Percentiles rank a stretch among this genome's conserved stretches.
phyloP scores from a whole-genome alignment of 768 basidiomycete genomes.

The Podaxis mareebaensis region DNA sequence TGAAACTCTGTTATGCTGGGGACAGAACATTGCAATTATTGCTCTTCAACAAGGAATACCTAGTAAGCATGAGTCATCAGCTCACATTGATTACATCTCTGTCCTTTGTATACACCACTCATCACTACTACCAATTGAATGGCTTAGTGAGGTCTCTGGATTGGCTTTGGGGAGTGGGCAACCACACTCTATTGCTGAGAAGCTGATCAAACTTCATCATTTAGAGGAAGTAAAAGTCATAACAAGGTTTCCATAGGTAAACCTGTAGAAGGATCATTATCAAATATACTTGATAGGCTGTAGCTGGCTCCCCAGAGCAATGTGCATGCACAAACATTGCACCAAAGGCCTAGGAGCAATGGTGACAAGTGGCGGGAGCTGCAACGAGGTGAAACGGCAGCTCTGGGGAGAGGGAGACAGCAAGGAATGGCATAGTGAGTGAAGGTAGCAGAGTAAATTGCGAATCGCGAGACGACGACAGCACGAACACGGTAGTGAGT shows the following conservation, averaged over 20 bases:
- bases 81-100: conserved; percentile 89
- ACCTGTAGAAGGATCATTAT: conserved; percentile 80
- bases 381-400: too few relatives aligned
- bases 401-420: too few relatives aligned
- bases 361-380: too few relatives aligned
- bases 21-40: conserved; percentile 17
- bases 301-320: conserved; percentile 22
- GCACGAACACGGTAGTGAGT: too few relatives aligned
- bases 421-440: too few relatives aligned
- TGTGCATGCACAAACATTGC: too few relatives aligned
- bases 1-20: conserved; percentile 21
- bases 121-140: conserved; percentile 91
- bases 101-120: conserved; percentile 90
- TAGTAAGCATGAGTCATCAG: conserved; percentile 61
- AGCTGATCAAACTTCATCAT: conserved; percentile 79
- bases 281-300: conserved; percentile 36
- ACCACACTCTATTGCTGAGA: conserved; percentile 44
- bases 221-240: conserved; percentile 86
- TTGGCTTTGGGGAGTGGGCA: conserved; percentile 65
- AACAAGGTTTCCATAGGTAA: conserved; percentile 84
- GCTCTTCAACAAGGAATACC: too few relatives aligned
- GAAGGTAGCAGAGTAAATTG: too few relatives aligned
- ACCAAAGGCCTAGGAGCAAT: too few relatives aligned
- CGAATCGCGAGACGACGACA: too few relatives aligned
- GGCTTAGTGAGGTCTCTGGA: conserved; percentile 87